A percentile compares a stretch with the other conserved stretches of the same genome.
These are phyloP conservation scores for Daedaleopsis sinensis DNA, from an alignment of 768 basidiomycete species.

Conservation along the genomic window DNA sequence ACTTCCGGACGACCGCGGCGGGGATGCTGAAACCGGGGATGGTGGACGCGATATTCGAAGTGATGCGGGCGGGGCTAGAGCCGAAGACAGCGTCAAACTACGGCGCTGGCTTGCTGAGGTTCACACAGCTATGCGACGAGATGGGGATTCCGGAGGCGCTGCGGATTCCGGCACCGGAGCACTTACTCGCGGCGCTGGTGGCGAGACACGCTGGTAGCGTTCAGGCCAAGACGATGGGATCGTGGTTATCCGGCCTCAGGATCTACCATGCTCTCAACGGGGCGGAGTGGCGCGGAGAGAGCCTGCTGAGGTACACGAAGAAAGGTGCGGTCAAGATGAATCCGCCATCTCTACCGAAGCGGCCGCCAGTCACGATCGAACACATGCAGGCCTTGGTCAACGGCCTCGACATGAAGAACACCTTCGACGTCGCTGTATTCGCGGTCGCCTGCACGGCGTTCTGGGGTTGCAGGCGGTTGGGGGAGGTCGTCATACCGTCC, in stretches of 20 bases:
- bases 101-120: slow-evolving; percentile 36
- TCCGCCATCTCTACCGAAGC: slow-evolving; percentile 19
- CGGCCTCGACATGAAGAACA: slow-evolving; percentile 27
- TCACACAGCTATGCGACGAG: slow-evolving; percentile 43
- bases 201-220: slow-evolving; percentile 17
- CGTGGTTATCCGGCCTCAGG: slow-evolving; percentile 39
- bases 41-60: neutral
- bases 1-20: neutral
- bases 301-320: no score
- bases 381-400: slow-evolving; percentile 32
- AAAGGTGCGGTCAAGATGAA: slow-evolving; percentile 27
- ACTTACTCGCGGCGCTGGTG: slow-evolving; percentile 34
- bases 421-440: slow-evolving; percentile 39
- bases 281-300: slow-evolving; percentile 39
- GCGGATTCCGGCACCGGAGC: no score
- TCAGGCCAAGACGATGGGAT: slow-evolving; percentile 24
- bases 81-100: slow-evolving; percentile 23
- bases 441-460: slow-evolving; percentile 39
- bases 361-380: slow-evolving; percentile 38
- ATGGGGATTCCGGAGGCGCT: no score
- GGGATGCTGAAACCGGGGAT: neutral
- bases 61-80: neutral
- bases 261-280: slow-evolving; percentile 40
- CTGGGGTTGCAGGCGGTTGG: slow-evolving; percentile 32
- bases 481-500: neutral